Evolutionary conservation across 495 filamentous ascomycete genomes (phyloP), one percentile per base, ranked within the genome.

Genomic region (Wilcoxina mikolae): DNA sequence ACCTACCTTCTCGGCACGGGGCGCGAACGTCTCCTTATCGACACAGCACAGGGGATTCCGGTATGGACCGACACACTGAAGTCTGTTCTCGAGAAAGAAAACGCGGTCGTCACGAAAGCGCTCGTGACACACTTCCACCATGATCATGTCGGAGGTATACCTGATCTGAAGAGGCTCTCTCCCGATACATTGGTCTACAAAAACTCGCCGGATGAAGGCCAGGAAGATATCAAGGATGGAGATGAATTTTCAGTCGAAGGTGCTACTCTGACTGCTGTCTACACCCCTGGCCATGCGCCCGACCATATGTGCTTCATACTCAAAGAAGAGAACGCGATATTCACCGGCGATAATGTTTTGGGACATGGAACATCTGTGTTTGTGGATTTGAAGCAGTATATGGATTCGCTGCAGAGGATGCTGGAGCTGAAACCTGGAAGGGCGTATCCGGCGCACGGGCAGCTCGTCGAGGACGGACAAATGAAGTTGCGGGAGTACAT

Each of bases 301-400:
- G 91, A 98, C 61, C 91, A 96, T 67, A 83, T 91, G 77, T 77
- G 73, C 24, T 76, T 91, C 53, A 55, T 82, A 20, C 61, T 85
- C 10, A 61, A 69, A 20, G 74, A 81, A 56, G 82, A 94, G 60
- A 84, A 91, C 62, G 85, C 85, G 7, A 75, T 96, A 65, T 94
- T 98, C 68, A 95, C 89, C 0, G 91, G 86, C 35, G 91, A 98
- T 62, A 95, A 91, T 60, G 85, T 98, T 27, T 76, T 98, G 3
- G 91, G 91, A 0, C 87, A 95, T 54, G 91, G 91, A 1, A 95
- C 91, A 2, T 80, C 84, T 26, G 88, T 95, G 11, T 95, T 95
- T 64, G 87, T 94, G 68, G 81, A 94, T 54, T 73, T 95, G 1
- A 68, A 67, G 4, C 69, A 69, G 3, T 98, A 95, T 64, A 69